Percentiles rank a stretch among this genome's conserved stretches.
These are phyloP conservation scores for Rhizophora apiculata DNA, from an alignment of 345 rosid species.

Conservation along the genomic window DNA sequence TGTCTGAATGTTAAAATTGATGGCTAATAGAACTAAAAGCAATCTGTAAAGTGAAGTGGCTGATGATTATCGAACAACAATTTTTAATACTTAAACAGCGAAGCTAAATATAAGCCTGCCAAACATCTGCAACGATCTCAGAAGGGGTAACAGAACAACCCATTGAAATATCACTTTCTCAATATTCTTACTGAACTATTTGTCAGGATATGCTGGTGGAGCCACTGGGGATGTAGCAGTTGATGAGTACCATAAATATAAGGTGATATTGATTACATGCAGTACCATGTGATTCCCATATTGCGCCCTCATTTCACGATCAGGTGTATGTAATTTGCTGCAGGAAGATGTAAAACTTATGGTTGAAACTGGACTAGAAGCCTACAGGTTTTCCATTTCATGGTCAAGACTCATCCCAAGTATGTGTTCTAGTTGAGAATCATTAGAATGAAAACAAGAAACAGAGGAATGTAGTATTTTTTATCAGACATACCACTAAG, in stretches of 20 bases:
- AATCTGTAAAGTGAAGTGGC: no score
- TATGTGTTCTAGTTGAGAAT: constrained; percentile 17
- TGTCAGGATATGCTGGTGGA: constrained; percentile 35
- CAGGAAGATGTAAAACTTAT: constrained; percentile 83
- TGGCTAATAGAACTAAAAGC: no score
- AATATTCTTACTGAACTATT: neutral
- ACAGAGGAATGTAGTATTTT: no score
- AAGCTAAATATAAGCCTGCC: neutral
- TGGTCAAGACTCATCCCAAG: constrained; percentile 81
- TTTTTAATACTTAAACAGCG: no score
- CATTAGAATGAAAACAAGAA: no score
- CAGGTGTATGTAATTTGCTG: neutral
- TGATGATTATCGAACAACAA: no score
- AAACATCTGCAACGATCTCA: neutral
- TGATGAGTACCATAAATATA: constrained; percentile 61
- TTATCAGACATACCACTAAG: no score
- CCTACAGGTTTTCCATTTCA: constrained; percentile 74
- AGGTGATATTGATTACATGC: constrained; percentile 27
- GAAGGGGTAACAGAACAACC: no score
- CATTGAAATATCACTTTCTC: neutral
- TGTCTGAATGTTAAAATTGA: no score
- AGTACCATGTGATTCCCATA: no score
- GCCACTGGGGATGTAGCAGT: constrained; percentile 47
- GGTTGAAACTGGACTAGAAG: constrained; percentile 59
- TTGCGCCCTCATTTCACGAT: no score